Evolutionary conservation across 176 grass and related monocot species (phyloP).

Genomic region (Puya raimondii): DNA sequence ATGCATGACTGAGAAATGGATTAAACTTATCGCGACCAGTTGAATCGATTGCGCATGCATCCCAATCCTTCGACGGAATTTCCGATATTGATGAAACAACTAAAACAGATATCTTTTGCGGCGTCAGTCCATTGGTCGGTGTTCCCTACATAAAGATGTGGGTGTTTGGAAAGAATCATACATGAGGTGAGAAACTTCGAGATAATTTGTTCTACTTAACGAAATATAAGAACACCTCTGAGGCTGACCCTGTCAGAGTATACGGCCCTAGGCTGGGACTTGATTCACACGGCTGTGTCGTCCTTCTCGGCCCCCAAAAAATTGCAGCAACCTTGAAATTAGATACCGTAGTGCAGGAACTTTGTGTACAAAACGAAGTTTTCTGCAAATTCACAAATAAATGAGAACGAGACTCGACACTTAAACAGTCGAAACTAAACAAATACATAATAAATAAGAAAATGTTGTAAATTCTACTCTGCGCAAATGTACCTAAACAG

Average conservation of each 20-base stretch:
- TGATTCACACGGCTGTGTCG: constrained; percentile 23
- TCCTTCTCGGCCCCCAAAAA: constrained; percentile 52
- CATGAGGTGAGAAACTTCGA: constrained; percentile 11
- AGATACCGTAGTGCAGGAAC: constrained; percentile 10
- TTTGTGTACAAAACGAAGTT: constrained; percentile 4
- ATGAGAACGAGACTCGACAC: not conserved
- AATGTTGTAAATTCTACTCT: not conserved
- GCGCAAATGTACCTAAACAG: not conserved
- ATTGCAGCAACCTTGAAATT: constrained; percentile 48
- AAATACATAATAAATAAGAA: constrained; percentile 1
- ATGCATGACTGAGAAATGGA: constrained; percentile 86
- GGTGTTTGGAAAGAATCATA: constrained; percentile 21
- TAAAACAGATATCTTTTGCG: constrained; percentile 45
- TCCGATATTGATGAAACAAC: constrained; percentile 74
- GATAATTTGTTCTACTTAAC: constrained; percentile 15
- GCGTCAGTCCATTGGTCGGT: constrained; percentile 14
- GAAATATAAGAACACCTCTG: constrained; percentile 55
- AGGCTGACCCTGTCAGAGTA: constrained; percentile 45
- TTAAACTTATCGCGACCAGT: constrained; percentile 46
- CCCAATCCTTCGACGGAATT: constrained; percentile 67
- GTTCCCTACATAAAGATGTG: constrained; percentile 26
- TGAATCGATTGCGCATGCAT: constrained; percentile 70
- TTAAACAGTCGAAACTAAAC: not conserved
- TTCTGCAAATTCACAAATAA: constrained; percentile 27
- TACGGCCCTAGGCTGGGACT: constrained; percentile 60